phyloP scores from a whole-genome alignment of 2,329 filamentous ascomycete species.

The Hypoxylon sp. region DNA sequence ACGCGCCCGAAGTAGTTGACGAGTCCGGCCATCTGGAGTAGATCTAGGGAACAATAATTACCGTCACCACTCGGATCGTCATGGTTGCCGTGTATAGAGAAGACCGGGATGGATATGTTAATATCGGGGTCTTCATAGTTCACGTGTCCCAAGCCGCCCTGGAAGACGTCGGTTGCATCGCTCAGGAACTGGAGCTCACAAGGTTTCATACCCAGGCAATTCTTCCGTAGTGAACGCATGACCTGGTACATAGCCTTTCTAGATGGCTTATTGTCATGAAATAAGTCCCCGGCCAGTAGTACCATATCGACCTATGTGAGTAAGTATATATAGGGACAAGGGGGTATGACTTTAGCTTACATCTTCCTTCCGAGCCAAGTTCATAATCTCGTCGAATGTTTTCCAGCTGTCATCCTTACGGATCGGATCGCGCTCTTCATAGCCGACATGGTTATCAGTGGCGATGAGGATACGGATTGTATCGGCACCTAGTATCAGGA shows the following conservation, averaged over 20 bases:
- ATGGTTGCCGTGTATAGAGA: slow-evolving; percentile 98
- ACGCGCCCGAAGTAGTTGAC: slow-evolving; percentile 97
- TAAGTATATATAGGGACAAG: slow-evolving; percentile 16
- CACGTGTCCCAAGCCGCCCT: slow-evolving; percentile 90
- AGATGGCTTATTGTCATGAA: slow-evolving; percentile 98
- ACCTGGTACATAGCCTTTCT: slow-evolving; percentile 97
- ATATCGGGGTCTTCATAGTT: slow-evolving; percentile 99
- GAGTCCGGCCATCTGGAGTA: slow-evolving; percentile 90
- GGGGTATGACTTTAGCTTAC: slow-evolving; percentile 58
- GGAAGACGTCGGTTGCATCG: slow-evolving; percentile 92
- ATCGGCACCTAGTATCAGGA: slow-evolving; percentile 66
- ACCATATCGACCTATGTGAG: slow-evolving; percentile 90
- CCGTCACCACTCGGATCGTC: slow-evolving; percentile 98
- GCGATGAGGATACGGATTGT: slow-evolving; percentile 95
- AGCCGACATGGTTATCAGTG: slow-evolving; percentile 98
- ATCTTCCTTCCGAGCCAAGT: slow-evolving; percentile 85
- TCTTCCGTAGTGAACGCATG: slow-evolving; percentile 92
- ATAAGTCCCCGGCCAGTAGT: slow-evolving; percentile 91
- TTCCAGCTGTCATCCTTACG: slow-evolving; percentile 98
- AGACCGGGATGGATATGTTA: slow-evolving; percentile 96
- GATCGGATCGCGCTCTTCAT: slow-evolving; percentile 91
- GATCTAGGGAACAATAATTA: slow-evolving; percentile 89
- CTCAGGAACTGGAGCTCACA: slow-evolving; percentile 96
- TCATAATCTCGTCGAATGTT: slow-evolving; percentile 96
- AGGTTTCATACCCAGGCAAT: slow-evolving; percentile 94